Base-by-base conservation (phyloP, 148 eudicot species). In the Pharnaceum exiguum region DNA sequence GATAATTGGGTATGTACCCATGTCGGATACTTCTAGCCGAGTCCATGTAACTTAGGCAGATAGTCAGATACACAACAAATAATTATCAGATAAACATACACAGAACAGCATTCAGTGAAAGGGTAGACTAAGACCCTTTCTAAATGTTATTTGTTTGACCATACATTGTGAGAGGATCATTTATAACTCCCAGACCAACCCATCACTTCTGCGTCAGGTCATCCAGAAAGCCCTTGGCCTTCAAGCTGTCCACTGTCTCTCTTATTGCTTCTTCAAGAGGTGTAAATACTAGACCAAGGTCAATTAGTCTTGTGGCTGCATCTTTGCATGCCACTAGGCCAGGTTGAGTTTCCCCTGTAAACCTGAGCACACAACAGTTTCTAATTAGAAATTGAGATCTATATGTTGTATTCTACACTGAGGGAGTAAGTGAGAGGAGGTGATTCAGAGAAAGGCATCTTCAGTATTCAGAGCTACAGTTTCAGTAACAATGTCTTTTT, bases 341-440 rank as follows among this genome's bases (percentile, higher is more conserved):
- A 1, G 97, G 90, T 62, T 89, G 94, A 17, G 94, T 83, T 71
- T 83, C 87, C 25, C 85, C 83, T 2, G 62, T 15, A 77, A 89
- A 89, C 75, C 96, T 85, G 78, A 24, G 24, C 36, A 9, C 18
- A 10, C 3, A 36, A 15, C 29, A 47, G 30, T 23, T 48, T 17
- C 9, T 2, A 4, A 26, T 28, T 15, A 45, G 10, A 21, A 45
- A 2, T 5, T 42, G n/a, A 3, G 50, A n/a, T 29, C 17, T 36
- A 8, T 5, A 51, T 19, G 3, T 29, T 39, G 18, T n/a, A 40
- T 21, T 13, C 40, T 28, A 19, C 26, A 33, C 11, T 45, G 26
- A 17, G 3, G 15, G 43, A 27, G 49, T 17, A 16, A 11, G 22
- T 27, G 19, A 5, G 18, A 28, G 6, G 25, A 15, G 0, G 33